These are phyloP conservation scores for Plasmodium malariae DNA, from an alignment of 169 alveolate genomes.

Conservation along the genomic window DNA sequence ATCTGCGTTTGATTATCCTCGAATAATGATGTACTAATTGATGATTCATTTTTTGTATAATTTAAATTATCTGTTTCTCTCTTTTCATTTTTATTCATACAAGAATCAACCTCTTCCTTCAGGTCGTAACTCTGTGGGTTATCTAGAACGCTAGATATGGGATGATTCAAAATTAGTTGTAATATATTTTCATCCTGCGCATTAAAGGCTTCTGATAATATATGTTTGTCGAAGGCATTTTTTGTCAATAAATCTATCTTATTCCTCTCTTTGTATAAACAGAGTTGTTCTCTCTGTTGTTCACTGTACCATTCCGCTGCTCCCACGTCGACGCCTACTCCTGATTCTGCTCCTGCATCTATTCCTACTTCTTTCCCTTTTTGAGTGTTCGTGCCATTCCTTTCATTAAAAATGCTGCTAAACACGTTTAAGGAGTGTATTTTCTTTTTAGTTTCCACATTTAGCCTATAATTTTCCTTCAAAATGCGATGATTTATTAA, in stretches of 20 bases:
- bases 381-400: too few species aligned
- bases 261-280: constrained; percentile 62
- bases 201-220: constrained; percentile 82
- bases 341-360: too few species aligned
- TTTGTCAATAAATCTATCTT: constrained; percentile 62
- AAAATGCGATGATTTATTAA: neutral
- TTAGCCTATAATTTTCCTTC: constrained; percentile 18
- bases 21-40: too few species aligned
- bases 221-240: constrained; percentile 78
- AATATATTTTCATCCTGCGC: constrained; percentile 80
- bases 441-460: constrained; percentile 32
- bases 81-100: neutral
- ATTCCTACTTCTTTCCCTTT: too few species aligned
- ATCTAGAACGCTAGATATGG: constrained; percentile 72
- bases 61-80: neutral
- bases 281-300: neutral
- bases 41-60: too few species aligned
- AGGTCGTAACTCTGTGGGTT: neutral
- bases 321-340: too few species aligned
- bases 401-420: constrained; percentile 13
- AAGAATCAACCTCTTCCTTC: neutral
- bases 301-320: too few species aligned
- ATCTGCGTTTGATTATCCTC: too few species aligned
- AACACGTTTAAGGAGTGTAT: constrained; percentile 17
- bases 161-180: constrained; percentile 82